Evolutionary conservation across 2,329 filamentous ascomycete genomes (phyloP).

Genomic region (Paecilomyces dactylethromorphus): DNA sequence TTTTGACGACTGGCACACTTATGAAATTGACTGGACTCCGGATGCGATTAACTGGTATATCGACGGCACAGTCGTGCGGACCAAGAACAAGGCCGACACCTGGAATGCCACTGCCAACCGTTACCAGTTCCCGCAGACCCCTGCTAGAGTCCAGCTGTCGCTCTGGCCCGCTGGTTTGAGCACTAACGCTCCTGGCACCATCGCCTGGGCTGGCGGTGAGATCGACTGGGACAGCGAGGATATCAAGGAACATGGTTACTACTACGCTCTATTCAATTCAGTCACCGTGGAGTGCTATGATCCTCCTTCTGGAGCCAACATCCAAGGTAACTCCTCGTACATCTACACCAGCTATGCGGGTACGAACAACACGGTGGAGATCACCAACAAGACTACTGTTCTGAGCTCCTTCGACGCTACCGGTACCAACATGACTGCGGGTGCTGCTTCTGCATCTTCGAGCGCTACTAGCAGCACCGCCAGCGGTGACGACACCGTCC

Average conservation of each 20-base stretch:
- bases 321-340: constrained; percentile 60
- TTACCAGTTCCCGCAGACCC: constrained; percentile 87
- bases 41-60: constrained; percentile 81
- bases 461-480: constrained; percentile 3
- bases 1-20: constrained; percentile 74
- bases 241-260: constrained; percentile 80
- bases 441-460: constrained; percentile 11
- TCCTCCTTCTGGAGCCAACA: constrained; percentile 63
- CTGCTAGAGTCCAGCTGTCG: constrained; percentile 82
- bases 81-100: constrained; percentile 67
- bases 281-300: constrained; percentile 84
- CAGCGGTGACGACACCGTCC: constrained; percentile 20
- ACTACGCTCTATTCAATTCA: constrained; percentile 72
- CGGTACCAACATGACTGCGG: constrained; percentile 63
- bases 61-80: constrained; percentile 71
- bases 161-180: constrained; percentile 88
- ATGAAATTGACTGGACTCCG: constrained; percentile 88
- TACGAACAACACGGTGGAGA: constrained; percentile 70
- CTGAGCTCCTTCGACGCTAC: constrained; percentile 76
- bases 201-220: constrained; percentile 83
- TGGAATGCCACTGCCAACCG: constrained; percentile 78
- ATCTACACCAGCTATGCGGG: constrained; percentile 59
- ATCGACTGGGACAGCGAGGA: constrained; percentile 81
- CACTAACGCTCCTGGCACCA: constrained; percentile 73
- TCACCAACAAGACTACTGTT: constrained; percentile 67